Conservation (phyloP, 805 yeast species). For the Dipodascopsis uninucleata region DNA sequence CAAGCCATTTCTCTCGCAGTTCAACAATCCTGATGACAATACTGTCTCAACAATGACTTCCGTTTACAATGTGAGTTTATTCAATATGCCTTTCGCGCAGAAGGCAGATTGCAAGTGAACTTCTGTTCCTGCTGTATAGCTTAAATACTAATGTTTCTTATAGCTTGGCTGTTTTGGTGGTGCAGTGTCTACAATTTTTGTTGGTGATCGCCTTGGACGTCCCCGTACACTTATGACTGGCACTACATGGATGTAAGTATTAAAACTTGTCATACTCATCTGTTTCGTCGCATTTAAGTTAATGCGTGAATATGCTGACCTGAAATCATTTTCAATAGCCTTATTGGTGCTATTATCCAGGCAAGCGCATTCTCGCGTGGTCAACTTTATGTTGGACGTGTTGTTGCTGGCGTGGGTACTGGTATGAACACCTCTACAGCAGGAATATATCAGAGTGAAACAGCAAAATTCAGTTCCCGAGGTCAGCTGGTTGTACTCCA, state of each 20-base stretch:
- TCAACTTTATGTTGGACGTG: slow-evolving; percentile 72
- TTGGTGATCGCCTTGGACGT: slow-evolving; percentile 65
- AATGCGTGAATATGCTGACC: too few relatives aligned
- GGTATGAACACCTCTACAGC: slow-evolving; percentile 77
- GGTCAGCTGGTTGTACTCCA: slow-evolving; percentile 68
- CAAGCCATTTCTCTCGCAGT: slow-evolving; percentile 20
- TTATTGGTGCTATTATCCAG: slow-evolving; percentile 50
- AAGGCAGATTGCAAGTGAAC: too few relatives aligned
- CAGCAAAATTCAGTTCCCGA: slow-evolving; percentile 57
- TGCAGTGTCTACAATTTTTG: slow-evolving; percentile 57
- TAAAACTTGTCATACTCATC: slow-evolving; percentile 41
- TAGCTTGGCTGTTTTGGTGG: slow-evolving; percentile 72
- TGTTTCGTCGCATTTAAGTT: slow-evolving; percentile 59
- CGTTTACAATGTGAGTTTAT: slow-evolving; percentile 14
- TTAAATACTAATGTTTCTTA: background rate
- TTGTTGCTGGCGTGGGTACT: slow-evolving; percentile 69
- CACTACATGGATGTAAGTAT: slow-evolving; percentile 33
- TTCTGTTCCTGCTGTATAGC: background rate
- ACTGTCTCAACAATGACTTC: slow-evolving; percentile 19
- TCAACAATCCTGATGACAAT: slow-evolving; percentile 16
- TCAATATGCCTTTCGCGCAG: background rate
- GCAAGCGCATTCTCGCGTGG: slow-evolving; percentile 49
- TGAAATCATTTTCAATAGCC: too few relatives aligned
- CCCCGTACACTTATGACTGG: slow-evolving; percentile 59
- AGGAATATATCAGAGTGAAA: slow-evolving; percentile 79